Evolutionary conservation across 2,329 filamentous ascomycete species (phyloP).

Genomic region (Claviceps maximensis): DNA sequence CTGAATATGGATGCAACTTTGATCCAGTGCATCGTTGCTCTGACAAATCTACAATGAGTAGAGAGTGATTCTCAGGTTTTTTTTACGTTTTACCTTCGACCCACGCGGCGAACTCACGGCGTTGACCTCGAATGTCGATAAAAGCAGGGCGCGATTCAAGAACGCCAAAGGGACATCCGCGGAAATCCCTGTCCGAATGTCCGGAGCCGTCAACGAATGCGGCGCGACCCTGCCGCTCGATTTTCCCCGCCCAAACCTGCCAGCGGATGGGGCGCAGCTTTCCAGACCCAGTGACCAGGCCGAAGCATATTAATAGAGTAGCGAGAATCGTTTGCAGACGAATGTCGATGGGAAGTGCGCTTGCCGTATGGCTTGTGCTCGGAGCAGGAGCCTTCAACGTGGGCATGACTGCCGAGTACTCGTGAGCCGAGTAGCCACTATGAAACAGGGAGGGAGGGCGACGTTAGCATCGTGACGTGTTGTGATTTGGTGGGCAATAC

Average conservation of each 20-base stretch:
- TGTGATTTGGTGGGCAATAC: conserved; percentile 17
- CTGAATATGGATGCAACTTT: too few species aligned
- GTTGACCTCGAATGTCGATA: conserved; percentile 71
- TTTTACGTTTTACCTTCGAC: conserved; percentile 27
- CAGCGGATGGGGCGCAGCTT: conserved; percentile 75
- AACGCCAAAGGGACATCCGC: conserved; percentile 65
- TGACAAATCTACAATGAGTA: neutral
- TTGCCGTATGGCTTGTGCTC: conserved; percentile 26
- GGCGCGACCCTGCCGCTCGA: conserved; percentile 61
- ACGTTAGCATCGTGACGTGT: conserved; percentile 7
- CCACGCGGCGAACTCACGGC: conserved; percentile 70
- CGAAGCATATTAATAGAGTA: conserved; percentile 66
- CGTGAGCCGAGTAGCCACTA: conserved; percentile 93
- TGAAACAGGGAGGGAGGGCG: conserved; percentile 7
- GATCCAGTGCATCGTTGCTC: too few species aligned
- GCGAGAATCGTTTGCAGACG: conserved; percentile 73
- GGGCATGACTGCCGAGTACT: conserved; percentile 66
- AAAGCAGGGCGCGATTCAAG: conserved; percentile 77
- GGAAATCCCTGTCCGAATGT: conserved; percentile 54
- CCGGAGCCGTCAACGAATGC: conserved; percentile 44
- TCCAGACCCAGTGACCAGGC: conserved; percentile 66
- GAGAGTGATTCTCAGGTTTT: neutral
- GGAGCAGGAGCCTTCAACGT: conserved; percentile 31
- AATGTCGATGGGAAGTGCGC: conserved; percentile 69
- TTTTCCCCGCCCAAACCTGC: conserved; percentile 68